Conservation (phyloP, 805 yeast species). For the Lachancea sp. region DNA sequence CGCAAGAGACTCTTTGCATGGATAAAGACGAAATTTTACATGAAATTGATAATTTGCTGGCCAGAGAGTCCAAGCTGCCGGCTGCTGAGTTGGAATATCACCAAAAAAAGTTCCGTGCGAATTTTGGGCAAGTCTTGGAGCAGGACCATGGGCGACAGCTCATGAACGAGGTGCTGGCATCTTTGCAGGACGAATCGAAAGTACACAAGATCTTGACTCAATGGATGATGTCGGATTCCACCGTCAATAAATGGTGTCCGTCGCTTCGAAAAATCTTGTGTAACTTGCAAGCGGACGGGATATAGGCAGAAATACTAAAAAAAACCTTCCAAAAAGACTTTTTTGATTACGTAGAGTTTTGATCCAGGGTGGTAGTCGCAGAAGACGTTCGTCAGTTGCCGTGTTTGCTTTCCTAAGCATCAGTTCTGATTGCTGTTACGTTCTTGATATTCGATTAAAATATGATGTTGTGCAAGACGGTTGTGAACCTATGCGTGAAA, state of each 20-base stretch:
- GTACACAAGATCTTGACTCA: conserved; percentile 37
- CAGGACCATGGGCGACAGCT: conserved; percentile 26
- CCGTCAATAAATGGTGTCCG: conserved; percentile 59
- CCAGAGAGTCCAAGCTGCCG: conserved; percentile 31
- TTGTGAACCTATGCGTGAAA: conserved; percentile 1
- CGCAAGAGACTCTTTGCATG: background rate
- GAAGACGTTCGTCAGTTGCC: too few relatives aligned
- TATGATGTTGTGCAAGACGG: conserved; percentile 1
- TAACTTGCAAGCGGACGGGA: conserved; percentile 13
- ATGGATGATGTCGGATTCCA: conserved; percentile 53
- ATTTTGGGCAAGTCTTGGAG: conserved; percentile 24
- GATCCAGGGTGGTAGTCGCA: too few relatives aligned
- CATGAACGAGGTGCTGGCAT: conserved; percentile 22
- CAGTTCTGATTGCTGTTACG: background rate
- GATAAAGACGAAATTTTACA: conserved; percentile 17
- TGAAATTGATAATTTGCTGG: conserved; percentile 25
- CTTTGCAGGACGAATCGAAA: conserved; percentile 16
- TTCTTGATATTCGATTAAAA: conserved; percentile 4
- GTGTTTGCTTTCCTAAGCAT: too few relatives aligned
- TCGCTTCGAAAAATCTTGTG: conserved; percentile 56
- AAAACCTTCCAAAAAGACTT: too few relatives aligned
- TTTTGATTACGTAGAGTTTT: too few relatives aligned
- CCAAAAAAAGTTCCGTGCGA: conserved; percentile 34
- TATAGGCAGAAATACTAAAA: background rate
- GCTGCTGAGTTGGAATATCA: conserved; percentile 41